A percentile compares a stretch with the other conserved stretches of the same genome.
Conservation (phyloP, 2,329 filamentous ascomycete genomes). For the Pseudonectria foliicola region DNA sequence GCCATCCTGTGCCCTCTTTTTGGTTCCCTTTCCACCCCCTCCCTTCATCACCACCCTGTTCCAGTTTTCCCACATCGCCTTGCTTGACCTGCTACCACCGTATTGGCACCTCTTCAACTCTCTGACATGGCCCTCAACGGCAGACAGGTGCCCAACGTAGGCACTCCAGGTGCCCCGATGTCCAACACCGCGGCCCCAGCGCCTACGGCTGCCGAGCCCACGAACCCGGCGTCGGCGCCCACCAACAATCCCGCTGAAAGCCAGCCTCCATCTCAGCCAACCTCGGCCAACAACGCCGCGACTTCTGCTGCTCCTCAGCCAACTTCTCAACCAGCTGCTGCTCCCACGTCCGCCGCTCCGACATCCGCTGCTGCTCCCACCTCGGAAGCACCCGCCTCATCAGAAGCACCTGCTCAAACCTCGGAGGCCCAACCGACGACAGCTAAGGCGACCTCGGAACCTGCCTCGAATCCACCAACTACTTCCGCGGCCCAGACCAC, state of each 20-base stretch:
- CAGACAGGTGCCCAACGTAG: slow-evolving; percentile 21
- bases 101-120: slow-evolving; percentile 6
- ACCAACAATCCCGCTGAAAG: background rate
- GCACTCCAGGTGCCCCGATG: slow-evolving; percentile 26
- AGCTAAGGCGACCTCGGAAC: slow-evolving; percentile 3
- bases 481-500: slow-evolving; percentile 4
- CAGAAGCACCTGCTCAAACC: slow-evolving; percentile 3
- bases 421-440: background rate
- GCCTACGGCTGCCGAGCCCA: slow-evolving; percentile 12
- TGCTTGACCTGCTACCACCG: background rate
- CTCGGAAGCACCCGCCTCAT: slow-evolving; percentile 3
- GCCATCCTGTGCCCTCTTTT: background rate
- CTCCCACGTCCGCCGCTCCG: slow-evolving; percentile 2
- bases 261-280: background rate
- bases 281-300: slow-evolving; percentile 3
- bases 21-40: too few species aligned
- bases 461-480: background rate
- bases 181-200: slow-evolving; percentile 22
- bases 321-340: slow-evolving; percentile 2
- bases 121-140: slow-evolving; percentile 29
- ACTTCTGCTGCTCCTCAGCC: slow-evolving; percentile 5
- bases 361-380: background rate
- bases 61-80: background rate
- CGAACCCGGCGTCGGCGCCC: background rate
- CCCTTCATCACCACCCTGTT: background rate